Percentiles rank a stretch among this genome's conserved stretches.
phyloP scores from a whole-genome alignment of 2,329 filamentous ascomycete genomes.

The Albifimbria verrucaria region DNA sequence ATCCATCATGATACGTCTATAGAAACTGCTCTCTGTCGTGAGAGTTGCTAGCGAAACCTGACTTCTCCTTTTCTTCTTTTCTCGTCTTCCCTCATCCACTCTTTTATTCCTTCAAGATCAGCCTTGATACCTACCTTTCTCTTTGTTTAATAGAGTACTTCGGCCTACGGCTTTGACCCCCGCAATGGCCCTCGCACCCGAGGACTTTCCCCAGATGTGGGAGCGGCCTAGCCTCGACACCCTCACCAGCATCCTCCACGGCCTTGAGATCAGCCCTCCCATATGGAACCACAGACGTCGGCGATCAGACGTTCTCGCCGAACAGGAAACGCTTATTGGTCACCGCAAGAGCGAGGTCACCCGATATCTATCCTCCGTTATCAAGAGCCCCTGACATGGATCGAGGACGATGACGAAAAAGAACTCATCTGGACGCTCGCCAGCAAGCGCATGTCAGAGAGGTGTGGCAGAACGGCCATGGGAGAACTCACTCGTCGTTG shows the following conservation, averaged over 20 bases:
- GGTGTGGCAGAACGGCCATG: constrained; percentile 71
- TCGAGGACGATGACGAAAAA: constrained; percentile 60
- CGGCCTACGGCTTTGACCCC: not conserved
- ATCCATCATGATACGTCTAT: not conserved
- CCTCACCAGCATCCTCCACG: constrained; percentile 63
- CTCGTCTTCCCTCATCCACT: not conserved
- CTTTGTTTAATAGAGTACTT: not conserved
- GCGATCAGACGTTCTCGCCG: constrained; percentile 37
- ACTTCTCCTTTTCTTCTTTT: not conserved
- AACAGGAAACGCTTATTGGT: constrained; percentile 36
- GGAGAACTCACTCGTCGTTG: constrained; percentile 53
- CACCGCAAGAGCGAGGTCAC: constrained; percentile 51
- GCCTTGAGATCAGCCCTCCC: constrained; percentile 64
- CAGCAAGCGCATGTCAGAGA: constrained; percentile 75
- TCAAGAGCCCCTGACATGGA: constrained; percentile 68
- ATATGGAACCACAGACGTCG: constrained; percentile 57
- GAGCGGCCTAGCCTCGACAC: constrained; percentile 64
- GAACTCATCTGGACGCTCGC: constrained; percentile 76
- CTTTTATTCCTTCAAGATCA: not conserved
- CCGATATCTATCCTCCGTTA: constrained; percentile 65
- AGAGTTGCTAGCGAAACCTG: not conserved
- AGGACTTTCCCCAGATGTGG: constrained; percentile 80
- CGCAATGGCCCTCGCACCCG: constrained; percentile 30
- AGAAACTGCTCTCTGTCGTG: not conserved
- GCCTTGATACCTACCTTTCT: not conserved